Base-by-base conservation (phyloP, 2,329 filamentous ascomycete species). In the Hypocrella siamensis region DNA sequence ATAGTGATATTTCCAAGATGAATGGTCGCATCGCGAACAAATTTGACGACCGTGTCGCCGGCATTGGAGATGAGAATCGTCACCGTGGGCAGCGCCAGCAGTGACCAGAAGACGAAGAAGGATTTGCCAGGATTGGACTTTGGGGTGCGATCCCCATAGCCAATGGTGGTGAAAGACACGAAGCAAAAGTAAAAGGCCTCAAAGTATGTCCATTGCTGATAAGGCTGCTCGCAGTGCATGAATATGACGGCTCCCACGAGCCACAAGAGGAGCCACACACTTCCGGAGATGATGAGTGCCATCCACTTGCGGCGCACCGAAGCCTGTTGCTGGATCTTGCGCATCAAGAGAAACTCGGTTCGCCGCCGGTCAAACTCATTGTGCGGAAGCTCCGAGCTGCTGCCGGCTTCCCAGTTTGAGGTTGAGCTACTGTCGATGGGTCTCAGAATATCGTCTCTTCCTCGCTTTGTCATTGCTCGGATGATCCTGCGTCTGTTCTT, bases 31-130 rank as follows among this genome's bases (percentile, higher is more conserved):
- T 76, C 67, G 9, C 62, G 58, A 33, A 77, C 52, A 4, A 57
- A 53, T 42, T 70, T 73, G 28, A 93, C 76, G 15, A 93, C 68
- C 0, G 86, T 94, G 45, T 92, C 79, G 17, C 80, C 81, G 36
- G 90, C 79, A 41, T 86, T 80, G 9, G 75, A 79, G 39, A 92
- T 80, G 10, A 94, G 66, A 14, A 93, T 76, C 0, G 86, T 93
- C 68, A 86, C 86, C 3, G 81, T 86, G 0, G 86, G 86, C 3
- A 93, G 65, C 0, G 85, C 84, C 17, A 93, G 66, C 2, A 94
- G 53, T 11, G 77, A 82, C 86, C 86, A 94, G 34, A 93, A 76
- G n/a, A 94, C 81, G 45, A 93, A 94, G 50, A 93, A 93, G 0
- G 81, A 73, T 33, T 81, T 76, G 2, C 81, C 83, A 0, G 75